Base-by-base conservation (phyloP, 257 asterid genomes). In the Solanum chaucha region DNA sequence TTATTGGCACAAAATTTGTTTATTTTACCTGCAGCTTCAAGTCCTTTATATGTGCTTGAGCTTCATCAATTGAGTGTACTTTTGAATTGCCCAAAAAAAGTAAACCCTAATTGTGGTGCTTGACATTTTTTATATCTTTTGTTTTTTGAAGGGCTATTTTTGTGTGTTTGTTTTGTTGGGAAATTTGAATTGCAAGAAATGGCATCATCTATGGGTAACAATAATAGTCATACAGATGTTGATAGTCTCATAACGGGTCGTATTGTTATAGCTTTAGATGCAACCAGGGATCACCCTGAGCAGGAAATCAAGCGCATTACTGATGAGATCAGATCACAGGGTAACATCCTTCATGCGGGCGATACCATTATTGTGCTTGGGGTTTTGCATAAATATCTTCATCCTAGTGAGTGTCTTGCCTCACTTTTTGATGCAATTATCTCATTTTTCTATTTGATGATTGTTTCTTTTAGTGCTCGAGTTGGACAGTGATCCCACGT, bases 251-350 rank as follows among this genome's bases (percentile, higher is more conserved):
- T 92, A 92, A 90, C 91, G 2, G 91, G 92, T 26, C 90, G 90
- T 7, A 87, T 94, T 82, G 89, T 95, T 55, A 86, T 95, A n/a
- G 96, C 92, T 28, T 94, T 61, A 35, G 97, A 95, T 85, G 98
- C 95, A 2, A 92, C 92, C 1, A 95, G 88, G 90, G 91, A 89
- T 77, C 95, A 88, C 8, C 77, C 48, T 10, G 81, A 82, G 35
- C 44, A 87, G 36, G 95, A 92, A 85, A 85, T 94, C 74, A 87
- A 80, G 86, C 87, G 81, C 5, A 92, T 90, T 20, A 89, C 92
- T 35, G 32, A 85, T 26, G 86, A 86, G 82, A 89, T 94, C 65
- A 86, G 91, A 85, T 64, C 82, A 68, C 83, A 89, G 46, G 95
- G 89, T 32, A 88, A 89, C 75, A 90, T 93, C 68, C 88, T 93